These are phyloP conservation scores for Primulina tabacum DNA, from an alignment of 257 asterid genomes.

Conservation along the genomic window DNA sequence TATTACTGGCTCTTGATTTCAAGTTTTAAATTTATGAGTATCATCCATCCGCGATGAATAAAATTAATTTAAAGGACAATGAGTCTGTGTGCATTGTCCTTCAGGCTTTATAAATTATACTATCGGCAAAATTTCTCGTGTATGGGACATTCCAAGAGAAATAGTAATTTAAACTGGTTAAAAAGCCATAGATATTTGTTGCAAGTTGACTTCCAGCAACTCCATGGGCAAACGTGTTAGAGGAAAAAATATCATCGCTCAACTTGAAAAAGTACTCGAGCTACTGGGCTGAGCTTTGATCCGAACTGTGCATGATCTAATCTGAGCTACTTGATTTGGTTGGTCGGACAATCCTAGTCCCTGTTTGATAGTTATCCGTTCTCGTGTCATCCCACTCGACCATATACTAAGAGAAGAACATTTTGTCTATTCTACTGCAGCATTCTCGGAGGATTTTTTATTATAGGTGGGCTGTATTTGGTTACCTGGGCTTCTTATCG, in stretches of 20 bases:
- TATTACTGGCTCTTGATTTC: neutral
- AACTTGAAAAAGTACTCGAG: too few relatives aligned
- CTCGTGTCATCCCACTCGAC: neutral
- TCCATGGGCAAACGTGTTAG: too few relatives aligned
- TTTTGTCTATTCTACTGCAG: conserved; percentile 34
- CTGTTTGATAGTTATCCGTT: neutral
- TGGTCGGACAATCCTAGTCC: too few relatives aligned
- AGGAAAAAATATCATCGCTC: too few relatives aligned
- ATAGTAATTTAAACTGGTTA: neutral
- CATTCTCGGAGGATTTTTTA: conserved; percentile 76
- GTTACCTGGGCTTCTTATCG: conserved; percentile 89
- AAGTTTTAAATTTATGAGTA: neutral
- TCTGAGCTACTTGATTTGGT: too few relatives aligned
- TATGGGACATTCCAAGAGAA: neutral
- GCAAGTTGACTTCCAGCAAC: too few relatives aligned
- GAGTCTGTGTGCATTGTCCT: neutral
- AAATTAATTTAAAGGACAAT: neutral
- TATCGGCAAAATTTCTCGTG: neutral
- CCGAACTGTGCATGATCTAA: too few relatives aligned
- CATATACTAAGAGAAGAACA: neutral
- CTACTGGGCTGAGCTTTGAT: too few relatives aligned
- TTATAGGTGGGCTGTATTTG: conserved; percentile 82
- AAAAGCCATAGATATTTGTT: neutral
- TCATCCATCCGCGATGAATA: neutral
- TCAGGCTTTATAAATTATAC: neutral